Percentiles rank a stretch among this genome's conserved stretches.
Evolutionary conservation across 2,329 filamentous ascomycete genomes (phyloP).

Genomic region (Rosellinia necatrix): DNA sequence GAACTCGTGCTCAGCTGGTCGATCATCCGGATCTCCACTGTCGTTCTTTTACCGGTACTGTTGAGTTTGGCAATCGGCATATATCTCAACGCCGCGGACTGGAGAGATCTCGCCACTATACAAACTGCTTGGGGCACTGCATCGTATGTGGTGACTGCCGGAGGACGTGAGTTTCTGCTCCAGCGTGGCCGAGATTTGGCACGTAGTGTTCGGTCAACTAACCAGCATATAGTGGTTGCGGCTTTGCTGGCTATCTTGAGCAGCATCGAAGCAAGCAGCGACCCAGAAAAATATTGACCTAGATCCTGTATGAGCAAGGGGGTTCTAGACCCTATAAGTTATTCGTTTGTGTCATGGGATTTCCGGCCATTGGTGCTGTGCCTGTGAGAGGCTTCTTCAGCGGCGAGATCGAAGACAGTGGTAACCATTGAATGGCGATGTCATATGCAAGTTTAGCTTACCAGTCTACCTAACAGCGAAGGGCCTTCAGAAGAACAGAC

Average conservation of each 20-base stretch:
- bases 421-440: no score
- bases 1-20: constrained; percentile 9
- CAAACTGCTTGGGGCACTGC: constrained; percentile 5
- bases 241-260: neutral
- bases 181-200: no score
- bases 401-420: no score
- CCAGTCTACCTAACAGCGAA: no score
- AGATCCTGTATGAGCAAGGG: no score
- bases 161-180: constrained; percentile 1
- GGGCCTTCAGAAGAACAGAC: no score
- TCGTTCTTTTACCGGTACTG: neutral
- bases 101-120: neutral
- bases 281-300: no score
- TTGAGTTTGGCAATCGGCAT: constrained; percentile 4
- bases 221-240: neutral
- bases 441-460: no score
- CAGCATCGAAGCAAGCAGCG: neutral
- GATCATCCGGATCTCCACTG: neutral
- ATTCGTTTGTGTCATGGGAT: no score
- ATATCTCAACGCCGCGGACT: neutral
- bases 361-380: no score
- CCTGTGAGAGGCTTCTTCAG: no score
- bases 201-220: neutral
- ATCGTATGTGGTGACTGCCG: neutral
- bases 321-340: no score